Conservation (phyloP, 2,329 filamentous ascomycete genomes). For the Colletotrichum siamense region DNA sequence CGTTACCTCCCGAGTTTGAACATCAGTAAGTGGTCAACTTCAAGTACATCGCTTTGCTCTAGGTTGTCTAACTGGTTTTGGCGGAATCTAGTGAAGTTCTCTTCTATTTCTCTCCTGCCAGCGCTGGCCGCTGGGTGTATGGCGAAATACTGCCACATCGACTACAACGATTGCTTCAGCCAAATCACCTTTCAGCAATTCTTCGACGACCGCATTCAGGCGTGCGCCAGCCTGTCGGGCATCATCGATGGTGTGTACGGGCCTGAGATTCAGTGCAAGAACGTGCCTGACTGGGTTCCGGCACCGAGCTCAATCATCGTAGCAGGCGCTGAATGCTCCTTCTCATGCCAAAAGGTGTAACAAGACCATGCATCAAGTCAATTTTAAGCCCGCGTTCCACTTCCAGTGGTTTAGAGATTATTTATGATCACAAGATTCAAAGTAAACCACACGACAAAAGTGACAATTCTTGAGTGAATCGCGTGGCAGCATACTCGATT, state of each 20-base stretch:
- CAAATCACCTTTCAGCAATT: background rate
- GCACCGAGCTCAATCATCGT: background rate
- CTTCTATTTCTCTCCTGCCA: background rate
- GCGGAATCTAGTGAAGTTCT: background rate
- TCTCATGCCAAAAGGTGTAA: background rate
- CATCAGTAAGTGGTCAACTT: background rate
- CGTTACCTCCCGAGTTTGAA: background rate
- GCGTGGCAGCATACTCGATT: background rate
- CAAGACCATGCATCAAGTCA: background rate
- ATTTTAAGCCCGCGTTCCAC: background rate
- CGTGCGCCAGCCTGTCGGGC: background rate
- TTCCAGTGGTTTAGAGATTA: fast-evolving
- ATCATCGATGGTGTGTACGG: background rate
- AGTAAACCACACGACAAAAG: background rate
- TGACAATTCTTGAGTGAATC: background rate
- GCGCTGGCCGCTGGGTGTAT: background rate
- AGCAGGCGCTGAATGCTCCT: background rate
- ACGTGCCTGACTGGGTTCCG: background rate
- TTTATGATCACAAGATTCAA: background rate
- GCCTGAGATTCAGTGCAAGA: background rate
- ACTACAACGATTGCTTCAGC: background rate
- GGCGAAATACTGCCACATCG: background rate
- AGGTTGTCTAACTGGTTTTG: background rate
- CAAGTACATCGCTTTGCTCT: background rate
- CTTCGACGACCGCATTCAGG: background rate